Base-by-base conservation (phyloP, 176 grass and related monocot species). In the Zoysia pacifica region DNA sequence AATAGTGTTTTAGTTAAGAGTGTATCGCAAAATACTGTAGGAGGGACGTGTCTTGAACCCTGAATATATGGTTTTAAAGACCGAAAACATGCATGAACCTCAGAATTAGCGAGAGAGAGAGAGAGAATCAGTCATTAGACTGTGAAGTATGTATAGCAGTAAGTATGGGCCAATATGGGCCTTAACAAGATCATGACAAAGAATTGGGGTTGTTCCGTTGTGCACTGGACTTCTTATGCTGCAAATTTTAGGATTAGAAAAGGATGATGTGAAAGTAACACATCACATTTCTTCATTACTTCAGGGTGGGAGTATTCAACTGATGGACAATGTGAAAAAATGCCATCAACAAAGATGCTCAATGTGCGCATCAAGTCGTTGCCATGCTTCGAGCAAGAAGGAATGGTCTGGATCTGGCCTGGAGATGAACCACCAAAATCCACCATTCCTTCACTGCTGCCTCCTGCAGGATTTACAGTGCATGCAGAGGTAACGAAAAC, bases 371-470 rank as follows among this genome's bases (percentile, higher is more conserved):
- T 99, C 66, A 84, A 66, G 51, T 81, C 96, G 65, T 87, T 99
- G 81, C 88, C 93, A 28, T 99, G 96, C 70, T 93, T 95, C 19
- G 96, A 99, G 86, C 90, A 93, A 76, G 96, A 99, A 87, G 92
- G 96, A 61, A 95, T 99, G 96, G 90, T 99, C 73, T 99, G 96
- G 96, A 89, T 99, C 38, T 99, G 96, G 96, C 96, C 93, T 46
- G 96, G 96, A 0, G 69, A 83, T 49, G 88, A 92, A 2, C 86
- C 96, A 38, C 96, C 96, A 0, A 84, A 63, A 11, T 43, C 86
- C 14, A 91, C 84, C 16, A 86, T 99, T 72, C 96, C 96, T 71
- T 99, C 96, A 48, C 73, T 99, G 41, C 72, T 93, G 56, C 96
- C 96, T 53, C 93, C 96, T 84, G 44, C 90, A 42, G 96, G 92